Percentiles rank a stretch among this genome's conserved stretches.
Evolutionary conservation across 345 rosid genomes (phyloP).

Genomic region (Salix exigua): DNA sequence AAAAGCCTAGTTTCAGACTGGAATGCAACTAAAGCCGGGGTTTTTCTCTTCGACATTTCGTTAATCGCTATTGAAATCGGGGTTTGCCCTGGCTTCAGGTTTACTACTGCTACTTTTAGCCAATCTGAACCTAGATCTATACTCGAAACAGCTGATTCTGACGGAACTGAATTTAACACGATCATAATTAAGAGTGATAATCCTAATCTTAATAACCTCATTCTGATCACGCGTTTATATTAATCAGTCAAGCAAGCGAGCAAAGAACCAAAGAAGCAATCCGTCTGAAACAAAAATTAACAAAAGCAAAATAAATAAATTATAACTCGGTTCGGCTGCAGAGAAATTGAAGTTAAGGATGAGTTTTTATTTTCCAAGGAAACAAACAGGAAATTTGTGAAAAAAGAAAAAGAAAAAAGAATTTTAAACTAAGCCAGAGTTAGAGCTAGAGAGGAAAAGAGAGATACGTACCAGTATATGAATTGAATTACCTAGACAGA

Average conservation of each 20-base stretch:
- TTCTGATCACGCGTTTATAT: not conserved
- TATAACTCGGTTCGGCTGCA: not conserved
- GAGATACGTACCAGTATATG: not conserved
- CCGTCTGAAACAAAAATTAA: not conserved
- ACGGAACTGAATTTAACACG: conserved; percentile 2
- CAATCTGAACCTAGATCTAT: conserved; percentile 98
- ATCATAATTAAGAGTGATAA: conserved; percentile 5
- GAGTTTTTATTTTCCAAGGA: not conserved
- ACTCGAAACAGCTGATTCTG: conserved; percentile 81
- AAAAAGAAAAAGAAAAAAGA: no score
- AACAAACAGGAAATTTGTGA: not conserved
- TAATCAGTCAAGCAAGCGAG: not conserved
- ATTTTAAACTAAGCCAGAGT: no score
- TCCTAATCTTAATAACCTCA: conserved; percentile 14
- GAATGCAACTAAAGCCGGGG: conserved; percentile 84
- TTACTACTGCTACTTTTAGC: conserved; percentile 87
- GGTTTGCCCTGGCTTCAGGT: conserved; percentile 76
- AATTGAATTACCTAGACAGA: not conserved
- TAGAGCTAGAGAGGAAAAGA: not conserved
- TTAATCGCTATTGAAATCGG: conserved; percentile 92
- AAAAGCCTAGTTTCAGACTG: conserved; percentile 67
- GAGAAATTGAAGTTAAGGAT: not conserved
- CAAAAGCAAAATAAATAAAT: not conserved
- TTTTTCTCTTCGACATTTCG: conserved; percentile 97
- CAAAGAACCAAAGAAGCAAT: not conserved